Base-by-base conservation (phyloP, 108 stramenopile genomes). In the Cylindrotheca fusiformis region DNA sequence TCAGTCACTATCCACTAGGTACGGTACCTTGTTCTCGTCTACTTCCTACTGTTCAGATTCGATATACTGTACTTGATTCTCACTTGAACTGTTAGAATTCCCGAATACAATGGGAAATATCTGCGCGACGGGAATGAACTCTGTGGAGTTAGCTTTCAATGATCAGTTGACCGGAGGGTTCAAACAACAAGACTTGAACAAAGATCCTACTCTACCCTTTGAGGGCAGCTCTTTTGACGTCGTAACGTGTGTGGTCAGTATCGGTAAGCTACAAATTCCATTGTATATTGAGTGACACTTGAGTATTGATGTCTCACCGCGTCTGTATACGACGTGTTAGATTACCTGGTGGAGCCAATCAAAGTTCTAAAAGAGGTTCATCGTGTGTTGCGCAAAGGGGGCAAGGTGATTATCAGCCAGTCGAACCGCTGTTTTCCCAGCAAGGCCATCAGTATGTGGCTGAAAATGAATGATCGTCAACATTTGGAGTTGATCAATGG, bases 391-490 rank as follows among this genome's bases (percentile, higher is more conserved):
- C 68, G 78, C 47, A 95, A 95, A 0, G 95, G 94, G 46, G 97
- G 97, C 1, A 88, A 87, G 63, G 89, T 87, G n/a, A 96, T 96
- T 53, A 79, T 97, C 49, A 83, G 80, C 45, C 94, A 95, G 67
- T 85, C 83, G 47, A 97, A 97, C 68, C 84, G 95, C 28, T 95
- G 94, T 58, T 97, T 97, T 65, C 94, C 95, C 12, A 81, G 85
- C 45, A 97, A 97, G 74, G 94, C 95, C 22, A 87, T 96, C 66
- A 60, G 84, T 19, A 95, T 97, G 82, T 97, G 97, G 97, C 69
- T 95, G 23, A 61, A 80, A 48, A 96, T 93, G 80, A 95, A 94
- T 64, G 97, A 97, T 74, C 76, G 86, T 30, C 94, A 95, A 57
- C 97, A 97, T 73, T 69, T 97, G 53, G 92, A 93, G 77, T 68